These are phyloP conservation scores for Jamesozyma rosinii DNA, from an alignment of 805 yeast species.

Conservation along the genomic window DNA sequence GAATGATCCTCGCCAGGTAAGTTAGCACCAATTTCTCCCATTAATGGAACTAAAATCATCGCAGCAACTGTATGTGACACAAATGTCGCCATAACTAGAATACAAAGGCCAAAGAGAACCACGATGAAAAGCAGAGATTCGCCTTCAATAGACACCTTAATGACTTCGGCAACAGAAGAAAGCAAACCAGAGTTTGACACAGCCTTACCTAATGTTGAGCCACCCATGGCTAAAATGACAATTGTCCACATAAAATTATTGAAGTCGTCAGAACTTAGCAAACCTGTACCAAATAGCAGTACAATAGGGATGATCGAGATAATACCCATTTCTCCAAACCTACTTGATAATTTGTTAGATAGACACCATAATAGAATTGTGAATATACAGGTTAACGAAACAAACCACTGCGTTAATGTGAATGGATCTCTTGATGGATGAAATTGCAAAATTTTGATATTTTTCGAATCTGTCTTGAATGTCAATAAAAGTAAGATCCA, in stretches of 20 bases:
- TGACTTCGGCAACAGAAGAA: slow-evolving; percentile 61
- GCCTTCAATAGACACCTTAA: slow-evolving; percentile 56
- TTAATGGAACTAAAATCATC: slow-evolving; percentile 80
- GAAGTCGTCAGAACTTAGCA: slow-evolving; percentile 80
- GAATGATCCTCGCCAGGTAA: slow-evolving; percentile 74
- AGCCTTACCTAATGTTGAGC: slow-evolving; percentile 89
- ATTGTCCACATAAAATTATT: slow-evolving; percentile 96
- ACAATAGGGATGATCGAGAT: slow-evolving; percentile 83
- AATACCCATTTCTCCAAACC: slow-evolving; percentile 95
- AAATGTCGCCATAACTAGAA: slow-evolving; percentile 81
- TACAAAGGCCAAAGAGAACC: slow-evolving; percentile 70
- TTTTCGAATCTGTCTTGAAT: slow-evolving; percentile 43
- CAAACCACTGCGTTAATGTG: slow-evolving; percentile 65
- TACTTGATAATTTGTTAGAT: slow-evolving; percentile 58
- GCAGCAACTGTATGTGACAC: slow-evolving; percentile 98
- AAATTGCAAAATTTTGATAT: slow-evolving; percentile 38
- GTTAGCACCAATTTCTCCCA: slow-evolving; percentile 77
- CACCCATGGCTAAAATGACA: slow-evolving; percentile 95
- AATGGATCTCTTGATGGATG: slow-evolving; percentile 58
- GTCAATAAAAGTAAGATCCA: slow-evolving; percentile 67
- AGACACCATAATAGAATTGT: slow-evolving; percentile 89
- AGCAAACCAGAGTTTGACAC: slow-evolving; percentile 86
- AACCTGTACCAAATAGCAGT: slow-evolving; percentile 87
- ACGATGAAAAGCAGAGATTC: slow-evolving; percentile 66
- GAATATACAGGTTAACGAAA: slow-evolving; percentile 50